Base-by-base conservation (phyloP, 2,329 filamentous ascomycete species). In the Colletotrichum plurivorum region DNA sequence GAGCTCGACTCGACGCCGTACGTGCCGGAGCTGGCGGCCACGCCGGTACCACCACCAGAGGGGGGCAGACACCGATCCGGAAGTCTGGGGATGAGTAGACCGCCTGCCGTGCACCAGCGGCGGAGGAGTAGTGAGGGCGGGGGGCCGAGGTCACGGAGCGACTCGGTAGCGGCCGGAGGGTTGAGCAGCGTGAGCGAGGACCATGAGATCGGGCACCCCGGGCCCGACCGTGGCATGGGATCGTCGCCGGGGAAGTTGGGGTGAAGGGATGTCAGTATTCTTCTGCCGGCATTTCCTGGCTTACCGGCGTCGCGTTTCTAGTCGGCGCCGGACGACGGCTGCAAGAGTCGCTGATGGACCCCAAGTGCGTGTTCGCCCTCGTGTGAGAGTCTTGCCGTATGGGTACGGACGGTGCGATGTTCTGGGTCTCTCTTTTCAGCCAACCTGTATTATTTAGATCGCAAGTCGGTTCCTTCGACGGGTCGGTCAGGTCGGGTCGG, bases 121-220 rank as follows among this genome's bases (percentile, higher is more conserved):
- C 52, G 78, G 25, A 66, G 72, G 63, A 72, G 75, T 18, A 79
- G 78, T 46, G 75, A 77, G 5, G 67, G 67, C 4, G 46, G 67
- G 5, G 27, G 16, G 71, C 69, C 67, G 71, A 73, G 67, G 64
- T 67, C 61, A 4, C 71, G 72, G 41, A 74, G 75, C 18, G 74
- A 74, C 70, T 60, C 60, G 59, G 70, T 56, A 57, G 65, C 63
- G 20, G 72, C 20, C 64, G 73, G 20, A 46, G 70, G 72, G 43
- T 67, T 79, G 39, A 73, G 72, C 18, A 72, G 74, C 2, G 82
- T 86, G 39, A 78, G 75, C 52, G 85, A 87, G 72, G 83, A 85
- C 65, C 78, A 85, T 58, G 84, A 87, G 53, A 61, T 61, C 60
- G 85, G 85, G 3, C 81, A 84, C 45, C 83, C 86, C 63, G 85